Evolutionary conservation across 441 rosid genomes (phyloP), one percentile per base, ranked within the genome.

Genomic region (Mallotus japonicus): DNA sequence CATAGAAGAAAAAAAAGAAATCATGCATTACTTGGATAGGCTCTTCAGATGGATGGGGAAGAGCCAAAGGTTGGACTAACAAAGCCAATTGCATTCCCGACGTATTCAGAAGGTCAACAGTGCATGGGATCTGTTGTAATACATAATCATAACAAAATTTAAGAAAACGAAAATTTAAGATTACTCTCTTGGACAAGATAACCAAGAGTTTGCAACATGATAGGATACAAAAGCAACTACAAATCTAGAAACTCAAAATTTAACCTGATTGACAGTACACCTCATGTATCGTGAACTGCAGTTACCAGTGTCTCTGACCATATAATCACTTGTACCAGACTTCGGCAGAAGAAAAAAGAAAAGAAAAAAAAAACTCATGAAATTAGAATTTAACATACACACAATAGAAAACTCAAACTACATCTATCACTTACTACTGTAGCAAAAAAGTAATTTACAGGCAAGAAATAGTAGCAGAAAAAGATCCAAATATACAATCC

Each of bases 11-110:
- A 19, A 9, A 61, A 69, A 74, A 51, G 28, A 51, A 69, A 42
- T 72, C 13, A 69, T 40, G 28, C n/a, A 60, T 73, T 84, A 85
- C 95, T 76, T 87, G 92, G 67, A 90, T 76, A 28, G 92, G 89
- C 78, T 90, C 95, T 81, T 90, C 95, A 54, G 89, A 83, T 75
- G 89, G 89, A 86, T 84, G 90, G 72, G 87, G 86, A 84, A 90
- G 91, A 58, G 91, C 95, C 78, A 90, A 74, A 57, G 95, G 95
- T 70, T 88, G 92, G 64, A 90, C 86, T 66, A 88, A 69, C 78
- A 90, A 79, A 47, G 92, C 87, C 79, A 90, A 79, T 73, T 85
- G 92, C 95, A 90, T 88, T 71, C 85, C 89, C 22, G 95, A 88
- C 20, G 92, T 84, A 34, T 84, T 77, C 81, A 90, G 78, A 67